Base-by-base conservation (phyloP, 306 rosid species). In the Herpetospermum pedunculosum region DNA sequence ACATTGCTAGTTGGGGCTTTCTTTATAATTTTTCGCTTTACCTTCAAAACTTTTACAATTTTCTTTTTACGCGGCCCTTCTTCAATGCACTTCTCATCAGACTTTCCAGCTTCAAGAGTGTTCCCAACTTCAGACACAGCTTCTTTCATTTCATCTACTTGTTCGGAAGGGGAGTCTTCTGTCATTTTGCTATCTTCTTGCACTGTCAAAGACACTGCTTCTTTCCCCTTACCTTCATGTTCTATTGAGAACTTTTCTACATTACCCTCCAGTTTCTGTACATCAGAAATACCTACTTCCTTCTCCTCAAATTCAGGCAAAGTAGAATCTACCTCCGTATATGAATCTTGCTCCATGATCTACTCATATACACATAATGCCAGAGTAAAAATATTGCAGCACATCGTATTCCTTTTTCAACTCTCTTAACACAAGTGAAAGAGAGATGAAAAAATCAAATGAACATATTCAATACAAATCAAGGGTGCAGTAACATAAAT, bases 1-100 rank as follows among this genome's bases (percentile, higher is more conserved):
- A 59, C 54, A 28, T 74, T 83, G 58, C 77, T 57, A 65, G 73
- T 54, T 62, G 32, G 69, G 69, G 89, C 58, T 75, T 80, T 90
- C 89, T 88, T 90, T 19, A 65, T 43, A 4, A 86, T 80, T 81
- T 76, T 86, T 67, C 82, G 29, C 75, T 83, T 88, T 18, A 80
- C 89, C 84, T 86, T 87, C 77, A 89, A 74, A 37, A 81, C 70
- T 72, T 15, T 80, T 16, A 77, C 74, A 58, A 77, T 81, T 70
- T 57, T 85, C 76, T 79, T 89, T 74, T 64, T 80, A 73, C 77
- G 79, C 35, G 75, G 72, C 76, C 77, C 88, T 11, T 77, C 79
- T 74, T 77, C 77, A 59, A 55, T 53, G 30, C 76, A 76, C 50
- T 13, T 73, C 72, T 67, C 75, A 49, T 78, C 59, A 46, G 72